These are phyloP conservation scores for Crithidia thermophila DNA, from an alignment of 208 protist species.

Conservation along the genomic window DNA sequence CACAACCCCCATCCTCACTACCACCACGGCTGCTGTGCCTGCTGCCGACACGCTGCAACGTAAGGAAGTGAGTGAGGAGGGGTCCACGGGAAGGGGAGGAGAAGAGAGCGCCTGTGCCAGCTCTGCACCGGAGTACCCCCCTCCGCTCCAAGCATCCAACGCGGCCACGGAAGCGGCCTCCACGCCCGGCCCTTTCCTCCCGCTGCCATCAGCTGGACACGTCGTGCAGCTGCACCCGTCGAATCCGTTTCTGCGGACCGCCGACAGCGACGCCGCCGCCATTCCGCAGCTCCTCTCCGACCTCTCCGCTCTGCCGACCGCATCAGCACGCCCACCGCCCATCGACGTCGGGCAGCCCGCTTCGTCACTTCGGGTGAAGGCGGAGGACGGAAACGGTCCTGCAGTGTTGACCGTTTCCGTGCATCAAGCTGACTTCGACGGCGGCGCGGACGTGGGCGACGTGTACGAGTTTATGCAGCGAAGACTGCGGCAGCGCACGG, in stretches of 20 bases:
- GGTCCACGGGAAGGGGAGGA: no score
- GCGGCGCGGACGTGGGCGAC: background rate
- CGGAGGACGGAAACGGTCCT: background rate
- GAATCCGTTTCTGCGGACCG: slow-evolving; percentile 16
- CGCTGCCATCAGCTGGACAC: background rate
- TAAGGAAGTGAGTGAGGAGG: no score
- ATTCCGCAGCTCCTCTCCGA: background rate
- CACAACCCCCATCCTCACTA: no score
- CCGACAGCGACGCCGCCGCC: background rate
- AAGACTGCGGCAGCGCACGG: background rate
- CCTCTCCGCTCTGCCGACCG: no score
- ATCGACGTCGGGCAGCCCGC: no score
- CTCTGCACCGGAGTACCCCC: no score
- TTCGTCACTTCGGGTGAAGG: no score
- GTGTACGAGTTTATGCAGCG: slow-evolving; percentile 2
- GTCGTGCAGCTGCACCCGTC: slow-evolving; percentile 16
- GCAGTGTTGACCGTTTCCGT: background rate
- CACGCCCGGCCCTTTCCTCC: background rate
- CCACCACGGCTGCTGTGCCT: no score
- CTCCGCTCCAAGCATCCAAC: background rate
- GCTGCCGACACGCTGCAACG: no score
- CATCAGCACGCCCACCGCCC: no score
- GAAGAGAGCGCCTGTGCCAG: no score
- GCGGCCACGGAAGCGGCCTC: background rate
- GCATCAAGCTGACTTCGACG: no score